A percentile compares a stretch with the other conserved stretches of the same genome.
phyloP scores from a whole-genome alignment of 257 asterid species.

The Solanum clarkiae region DNA sequence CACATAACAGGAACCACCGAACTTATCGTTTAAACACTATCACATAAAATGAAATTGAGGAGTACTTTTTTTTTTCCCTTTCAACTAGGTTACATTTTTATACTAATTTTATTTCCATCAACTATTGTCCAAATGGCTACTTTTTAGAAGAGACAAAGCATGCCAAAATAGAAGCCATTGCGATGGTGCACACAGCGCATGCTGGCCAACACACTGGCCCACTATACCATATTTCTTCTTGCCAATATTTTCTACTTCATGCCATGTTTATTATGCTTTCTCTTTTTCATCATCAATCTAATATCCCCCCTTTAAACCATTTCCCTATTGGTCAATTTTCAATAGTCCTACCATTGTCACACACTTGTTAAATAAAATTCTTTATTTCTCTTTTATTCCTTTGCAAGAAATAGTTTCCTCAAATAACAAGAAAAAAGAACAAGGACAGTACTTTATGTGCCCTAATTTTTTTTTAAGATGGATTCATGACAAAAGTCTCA shows the following conservation, averaged over 20 bases:
- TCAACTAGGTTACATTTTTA: background rate
- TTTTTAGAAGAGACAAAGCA: slow-evolving; percentile 22
- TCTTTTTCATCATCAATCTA: background rate
- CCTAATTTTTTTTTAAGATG: background rate
- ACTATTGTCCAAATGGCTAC: background rate
- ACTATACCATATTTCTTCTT: slow-evolving; percentile 2
- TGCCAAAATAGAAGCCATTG: slow-evolving; percentile 11
- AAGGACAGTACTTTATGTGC: background rate
- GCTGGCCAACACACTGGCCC: slow-evolving; percentile 27
- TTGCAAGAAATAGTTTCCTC: background rate
- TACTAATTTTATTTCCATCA: background rate
- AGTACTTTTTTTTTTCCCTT: background rate
- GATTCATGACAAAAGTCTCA: background rate
- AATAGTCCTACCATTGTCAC: background rate
- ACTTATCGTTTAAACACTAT: no score
- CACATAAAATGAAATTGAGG: background rate
- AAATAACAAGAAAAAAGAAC: background rate
- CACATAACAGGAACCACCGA: no score
- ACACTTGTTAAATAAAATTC: background rate
- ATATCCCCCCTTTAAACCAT: background rate
- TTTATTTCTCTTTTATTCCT: background rate
- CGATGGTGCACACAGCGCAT: slow-evolving; percentile 20
- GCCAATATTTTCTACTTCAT: background rate
- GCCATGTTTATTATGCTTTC: background rate
- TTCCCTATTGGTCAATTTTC: background rate